Base-by-base conservation (phyloP, 176 grass and related monocot species). In the Neostapfia colusana region DNA sequence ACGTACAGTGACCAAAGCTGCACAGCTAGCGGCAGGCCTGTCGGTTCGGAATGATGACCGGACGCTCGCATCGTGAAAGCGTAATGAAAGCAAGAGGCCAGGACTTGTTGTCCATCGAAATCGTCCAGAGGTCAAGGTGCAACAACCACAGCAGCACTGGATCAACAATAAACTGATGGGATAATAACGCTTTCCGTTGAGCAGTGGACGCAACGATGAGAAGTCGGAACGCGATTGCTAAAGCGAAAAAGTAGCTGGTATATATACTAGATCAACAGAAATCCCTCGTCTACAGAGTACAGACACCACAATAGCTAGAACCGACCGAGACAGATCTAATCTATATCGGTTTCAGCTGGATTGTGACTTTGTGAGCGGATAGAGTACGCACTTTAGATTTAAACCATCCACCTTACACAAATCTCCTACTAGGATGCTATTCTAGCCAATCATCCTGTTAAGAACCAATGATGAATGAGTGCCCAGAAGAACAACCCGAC, bases 111-210 rank as follows among this genome's bases (percentile, higher is more conserved):
- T 43, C 75, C 75, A 73, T 23, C 35, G 43, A n/a, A n/a, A 35
- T 74, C 26, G 53, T 25, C 6, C 9, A n/a, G 50, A 75, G 55
- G 36, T 61, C 61, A 74, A 74, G 62, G 79, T 56, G 81, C 86
- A 75, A 69, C 75, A 69, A 62, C 70, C 34, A 48, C 74, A 41
- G 17, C 64, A 63, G 20, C 68, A 40, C 61, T 37, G 6, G 20
- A 15, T 43, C 58, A 25, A 41, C 79, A 62, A 74, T 1, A 83
- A 69, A 88, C 63, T 63, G 69, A 71, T 31, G 43, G 58, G 2
- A 17, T 45, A 3, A 17, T 45, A 65, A 65, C 82, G 12, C 39
- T 38, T 27, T 40, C 16, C 2, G 17, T 21, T 61, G 17, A 60
- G n/a, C 24, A 25, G 55, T 70, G 35, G 51, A 59, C 14, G 38